Base-by-base conservation (phyloP, 768 basidiomycete genomes). In the Strobilomyces echinocephalus region DNA sequence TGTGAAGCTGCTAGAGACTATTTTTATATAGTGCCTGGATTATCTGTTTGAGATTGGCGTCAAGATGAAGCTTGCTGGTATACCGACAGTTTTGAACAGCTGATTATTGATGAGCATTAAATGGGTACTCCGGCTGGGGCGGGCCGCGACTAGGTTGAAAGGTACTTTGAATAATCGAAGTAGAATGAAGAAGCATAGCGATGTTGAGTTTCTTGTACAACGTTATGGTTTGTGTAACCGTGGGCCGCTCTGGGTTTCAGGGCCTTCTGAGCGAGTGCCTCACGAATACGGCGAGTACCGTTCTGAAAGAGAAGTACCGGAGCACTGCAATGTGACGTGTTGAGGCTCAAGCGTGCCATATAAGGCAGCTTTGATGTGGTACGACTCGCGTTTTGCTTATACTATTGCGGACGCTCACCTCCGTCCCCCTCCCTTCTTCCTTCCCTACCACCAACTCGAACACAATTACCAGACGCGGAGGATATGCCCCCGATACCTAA, bases 1-100 rank as follows among this genome's bases (percentile, higher is more conserved):
- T n/a, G 7, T 31, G 18, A 14, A 5, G 24, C 20, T 24, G 30
- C 15, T 49, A 18, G 24, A 49, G 10, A 12, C 4, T 38, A 4
- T 56, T 41, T 21, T 49, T 34, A 39, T 1, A 15, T 60, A 89
- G 85, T 95, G 92, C 67, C 78, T 94, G 30, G 92, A 95, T 66
- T 95, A 94, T 70, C 76, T 95, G 16, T 91, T 94, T 60, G 92
- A 95, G 66, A 84, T 94, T 46, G 86, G 81, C 11, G 88, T 91
- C 49, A 88, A 87, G 71, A 88, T 89, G 87, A 85, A 80, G 63
- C 69, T 81, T 36, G 82, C 83, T 0, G 81, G 81, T 2, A 60
- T 87, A 9, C 76, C 76, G 7, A 81, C 83, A 1, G 73, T 75
- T n/a, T 49, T 72, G 42, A 66, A 64, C 21, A 51, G 54, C 33